Evolutionary conservation across 805 yeast species (phyloP).

Genomic region (Priceomyces medius): DNA sequence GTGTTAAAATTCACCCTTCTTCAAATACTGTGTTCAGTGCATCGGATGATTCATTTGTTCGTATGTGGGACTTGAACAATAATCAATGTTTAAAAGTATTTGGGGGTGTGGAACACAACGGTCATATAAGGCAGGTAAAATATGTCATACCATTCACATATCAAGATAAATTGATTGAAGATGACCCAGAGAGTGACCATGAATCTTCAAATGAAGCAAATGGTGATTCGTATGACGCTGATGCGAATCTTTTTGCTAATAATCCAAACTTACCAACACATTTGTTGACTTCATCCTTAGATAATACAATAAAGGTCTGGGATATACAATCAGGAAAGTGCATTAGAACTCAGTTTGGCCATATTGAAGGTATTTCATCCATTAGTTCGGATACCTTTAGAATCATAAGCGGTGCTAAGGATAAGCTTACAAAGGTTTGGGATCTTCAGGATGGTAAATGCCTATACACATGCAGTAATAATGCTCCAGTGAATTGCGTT

Average conservation of each 20-base stretch:
- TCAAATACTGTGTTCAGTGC: constrained; percentile 82
- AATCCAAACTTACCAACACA: constrained; percentile 67
- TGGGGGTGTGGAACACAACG: constrained; percentile 69
- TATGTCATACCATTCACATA: constrained; percentile 83
- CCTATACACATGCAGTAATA: constrained; percentile 86
- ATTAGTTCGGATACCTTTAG: constrained; percentile 95
- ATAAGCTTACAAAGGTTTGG: constrained; percentile 87
- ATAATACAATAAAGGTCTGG: constrained; percentile 92
- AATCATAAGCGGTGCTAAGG: constrained; percentile 93
- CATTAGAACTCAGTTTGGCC: constrained; percentile 93
- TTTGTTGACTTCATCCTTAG: constrained; percentile 81
- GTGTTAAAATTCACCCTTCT: constrained; percentile 80
- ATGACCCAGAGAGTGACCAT: constrained; percentile 41
- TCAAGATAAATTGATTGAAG: constrained; percentile 57
- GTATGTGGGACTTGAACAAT: constrained; percentile 90
- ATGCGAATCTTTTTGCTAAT: constrained; percentile 15
- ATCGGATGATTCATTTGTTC: constrained; percentile 86
- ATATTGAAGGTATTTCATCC: constrained; percentile 97
- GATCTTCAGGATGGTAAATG: constrained; percentile 93
- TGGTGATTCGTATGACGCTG: constrained; percentile 14
- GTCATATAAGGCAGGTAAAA: constrained; percentile 94
- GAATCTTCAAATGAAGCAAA: constrained; percentile 11
- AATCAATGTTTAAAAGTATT: constrained; percentile 78
- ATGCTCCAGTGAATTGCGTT: constrained; percentile 60
- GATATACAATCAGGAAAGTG: constrained; percentile 84